These are phyloP conservation scores for Chlamydomonas sphaeroides DNA, from an alignment of 139 green algal genomes.

Conservation along the genomic window DNA sequence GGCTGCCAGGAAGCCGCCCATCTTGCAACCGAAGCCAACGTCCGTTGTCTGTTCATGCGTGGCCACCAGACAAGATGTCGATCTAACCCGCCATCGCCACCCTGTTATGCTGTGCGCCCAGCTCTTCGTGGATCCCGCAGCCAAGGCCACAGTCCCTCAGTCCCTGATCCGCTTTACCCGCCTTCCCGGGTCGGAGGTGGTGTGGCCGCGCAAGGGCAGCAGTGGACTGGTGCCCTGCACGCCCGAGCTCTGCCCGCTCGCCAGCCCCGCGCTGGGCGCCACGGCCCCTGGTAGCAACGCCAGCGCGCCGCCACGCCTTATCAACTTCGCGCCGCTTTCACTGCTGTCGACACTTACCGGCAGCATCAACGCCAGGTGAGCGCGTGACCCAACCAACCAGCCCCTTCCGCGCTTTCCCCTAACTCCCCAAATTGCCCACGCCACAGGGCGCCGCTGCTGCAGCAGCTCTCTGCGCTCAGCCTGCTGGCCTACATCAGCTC, in stretches of 20 bases:
- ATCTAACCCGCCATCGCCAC: too few relatives aligned
- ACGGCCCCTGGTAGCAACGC: not conserved
- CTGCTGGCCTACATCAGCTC: slow-evolving; percentile 8
- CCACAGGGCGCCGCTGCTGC: not conserved
- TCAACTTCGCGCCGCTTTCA: slow-evolving; percentile 2
- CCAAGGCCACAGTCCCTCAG: not conserved
- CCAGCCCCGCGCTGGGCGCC: not conserved
- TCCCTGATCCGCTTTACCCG: not conserved
- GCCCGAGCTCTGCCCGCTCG: not conserved
- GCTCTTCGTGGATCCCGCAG: too few relatives aligned
- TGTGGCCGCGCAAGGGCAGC: not conserved
- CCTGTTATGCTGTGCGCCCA: too few relatives aligned
- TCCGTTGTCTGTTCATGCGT: too few relatives aligned
- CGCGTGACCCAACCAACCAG: too few relatives aligned
- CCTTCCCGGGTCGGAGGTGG: slow-evolving; percentile 1
- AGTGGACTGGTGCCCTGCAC: not conserved
- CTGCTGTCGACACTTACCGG: not conserved
- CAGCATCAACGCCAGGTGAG: not conserved
- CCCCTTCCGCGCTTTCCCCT: too few relatives aligned
- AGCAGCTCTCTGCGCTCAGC: not conserved
- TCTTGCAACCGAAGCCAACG: too few relatives aligned
- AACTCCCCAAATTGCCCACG: too few relatives aligned
- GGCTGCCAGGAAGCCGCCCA: too few relatives aligned
- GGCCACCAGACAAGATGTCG: too few relatives aligned
- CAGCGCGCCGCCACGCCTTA: not conserved